Conservation (phyloP, 495 filamentous ascomycete species). For the Talaromyces stipitatus region DNA sequence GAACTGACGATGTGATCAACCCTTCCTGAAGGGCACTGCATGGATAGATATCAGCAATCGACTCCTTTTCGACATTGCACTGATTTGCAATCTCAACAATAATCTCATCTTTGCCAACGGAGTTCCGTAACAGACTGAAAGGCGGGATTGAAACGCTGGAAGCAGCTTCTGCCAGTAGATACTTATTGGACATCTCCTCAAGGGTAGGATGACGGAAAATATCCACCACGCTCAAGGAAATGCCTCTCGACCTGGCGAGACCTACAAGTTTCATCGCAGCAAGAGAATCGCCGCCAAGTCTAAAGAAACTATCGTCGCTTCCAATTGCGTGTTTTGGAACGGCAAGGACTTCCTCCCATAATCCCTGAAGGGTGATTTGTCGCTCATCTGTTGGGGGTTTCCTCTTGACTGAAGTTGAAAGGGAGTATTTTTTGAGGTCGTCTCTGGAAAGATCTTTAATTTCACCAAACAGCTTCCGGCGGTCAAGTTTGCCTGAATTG, state of each 20-base stretch:
- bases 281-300: constrained; percentile 48
- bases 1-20: constrained; percentile 53
- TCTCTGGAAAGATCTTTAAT: constrained; percentile 32
- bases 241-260: constrained; percentile 32
- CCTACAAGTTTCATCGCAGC: constrained; percentile 49
- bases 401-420: constrained; percentile 21
- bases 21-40: constrained; percentile 68
- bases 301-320: constrained; percentile 43
- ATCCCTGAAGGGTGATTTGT: constrained; percentile 22
- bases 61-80: constrained; percentile 31
- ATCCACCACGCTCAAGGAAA: constrained; percentile 39
- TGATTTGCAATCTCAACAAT: constrained; percentile 37
- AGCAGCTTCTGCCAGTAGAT: constrained; percentile 5
- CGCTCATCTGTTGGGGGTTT: constrained; percentile 19
- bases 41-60: constrained; percentile 52
- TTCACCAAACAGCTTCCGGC: constrained; percentile 42
- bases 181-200: constrained; percentile 38
- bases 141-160: constrained; percentile 19
- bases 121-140: constrained; percentile 37
- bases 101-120: constrained; percentile 16
- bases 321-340: constrained; percentile 32
- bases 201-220: constrained; percentile 43
- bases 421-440: constrained; percentile 30
- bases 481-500: constrained; percentile 54
- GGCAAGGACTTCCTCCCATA: constrained; percentile 32